phyloP scores from a whole-genome alignment of 768 basidiomycete species.

The Tephrocybe sp. region DNA sequence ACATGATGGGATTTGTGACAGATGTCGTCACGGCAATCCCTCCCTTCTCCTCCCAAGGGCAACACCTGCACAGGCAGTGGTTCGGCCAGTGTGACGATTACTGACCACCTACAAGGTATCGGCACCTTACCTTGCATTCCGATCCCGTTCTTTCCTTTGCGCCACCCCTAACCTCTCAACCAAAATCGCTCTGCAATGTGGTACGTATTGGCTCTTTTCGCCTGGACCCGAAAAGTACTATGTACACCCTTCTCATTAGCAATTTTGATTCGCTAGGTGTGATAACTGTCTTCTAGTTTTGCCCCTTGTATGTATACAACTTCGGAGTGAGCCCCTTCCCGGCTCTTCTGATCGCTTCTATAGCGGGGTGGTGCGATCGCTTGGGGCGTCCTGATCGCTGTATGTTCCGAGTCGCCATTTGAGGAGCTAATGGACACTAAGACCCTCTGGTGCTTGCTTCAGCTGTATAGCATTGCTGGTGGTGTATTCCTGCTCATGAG shows the following conservation, averaged over 20 bases:
- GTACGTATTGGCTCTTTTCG: slow-evolving; percentile 23
- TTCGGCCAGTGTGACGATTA: slow-evolving; percentile 9
- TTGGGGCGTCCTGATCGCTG: slow-evolving; percentile 62
- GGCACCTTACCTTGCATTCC: background rate
- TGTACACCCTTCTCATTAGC: slow-evolving; percentile 11
- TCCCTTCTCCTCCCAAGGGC: background rate
- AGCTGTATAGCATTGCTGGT: slow-evolving; percentile 68
- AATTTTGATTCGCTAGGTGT: slow-evolving; percentile 47
- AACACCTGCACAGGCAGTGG: slow-evolving; percentile 11
- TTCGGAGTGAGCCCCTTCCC: slow-evolving; percentile 8
- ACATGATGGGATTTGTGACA: slow-evolving; percentile 17
- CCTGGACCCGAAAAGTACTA: slow-evolving; percentile 10
- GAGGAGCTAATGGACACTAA: background rate
- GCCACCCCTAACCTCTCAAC: slow-evolving; percentile 18
- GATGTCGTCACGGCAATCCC: slow-evolving; percentile 13
- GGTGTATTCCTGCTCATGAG: slow-evolving; percentile 59
- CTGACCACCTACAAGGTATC: slow-evolving; percentile 7
- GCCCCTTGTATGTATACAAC: slow-evolving; percentile 59
- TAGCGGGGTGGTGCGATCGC: slow-evolving; percentile 72
- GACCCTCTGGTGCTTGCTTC: slow-evolving; percentile 1
- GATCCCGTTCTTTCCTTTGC: slow-evolving; percentile 14
- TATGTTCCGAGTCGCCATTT: slow-evolving; percentile 29
- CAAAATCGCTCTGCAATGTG: slow-evolving; percentile 25
- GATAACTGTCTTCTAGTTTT: slow-evolving; percentile 76
- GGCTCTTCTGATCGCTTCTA: slow-evolving; percentile 26